phyloP scores from a whole-genome alignment of 768 basidiomycete species.

The Hortiboletus flavorubellus region DNA sequence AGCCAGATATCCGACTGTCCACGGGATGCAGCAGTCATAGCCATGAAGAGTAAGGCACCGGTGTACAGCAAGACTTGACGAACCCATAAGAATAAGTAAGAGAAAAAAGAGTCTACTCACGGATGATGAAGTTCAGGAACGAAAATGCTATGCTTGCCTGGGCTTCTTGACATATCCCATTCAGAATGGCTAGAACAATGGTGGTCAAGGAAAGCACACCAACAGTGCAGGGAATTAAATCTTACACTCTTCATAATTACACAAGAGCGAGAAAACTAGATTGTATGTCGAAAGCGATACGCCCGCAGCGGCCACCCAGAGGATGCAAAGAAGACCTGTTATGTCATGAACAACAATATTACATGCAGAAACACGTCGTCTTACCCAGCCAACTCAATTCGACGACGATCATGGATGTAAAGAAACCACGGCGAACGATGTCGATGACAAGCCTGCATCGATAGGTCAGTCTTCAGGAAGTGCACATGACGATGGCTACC shows the following conservation, averaged over 20 bases:
- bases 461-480: neutral
- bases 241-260: conserved; percentile 7
- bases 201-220: neutral
- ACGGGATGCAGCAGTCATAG: conserved; percentile 24
- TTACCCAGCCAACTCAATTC: conserved; percentile 39
- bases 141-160: conserved; percentile 35
- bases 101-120: conserved; percentile 19
- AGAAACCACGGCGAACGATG: conserved; percentile 32
- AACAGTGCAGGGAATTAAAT: neutral
- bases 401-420: conserved; percentile 37
- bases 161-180: conserved; percentile 26
- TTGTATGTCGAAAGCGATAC: conserved; percentile 14
- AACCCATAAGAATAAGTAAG: neutral
- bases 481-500: neutral
- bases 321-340: conserved; percentile 33
- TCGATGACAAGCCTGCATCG: conserved; percentile 35
- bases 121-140: conserved; percentile 35
- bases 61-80: conserved; percentile 34
- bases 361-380: conserved; percentile 2
- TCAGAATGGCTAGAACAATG: conserved; percentile 4
- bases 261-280: conserved; percentile 7
- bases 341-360: neutral
- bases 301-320: conserved; percentile 40
- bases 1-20: conserved; percentile 32
- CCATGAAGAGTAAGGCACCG: conserved; percentile 20